A percentile compares a stretch with the other conserved stretches of the same genome.
Evolutionary conservation across 306 rosid species (phyloP).

Genomic region (Casuarina equisetifolia): DNA sequence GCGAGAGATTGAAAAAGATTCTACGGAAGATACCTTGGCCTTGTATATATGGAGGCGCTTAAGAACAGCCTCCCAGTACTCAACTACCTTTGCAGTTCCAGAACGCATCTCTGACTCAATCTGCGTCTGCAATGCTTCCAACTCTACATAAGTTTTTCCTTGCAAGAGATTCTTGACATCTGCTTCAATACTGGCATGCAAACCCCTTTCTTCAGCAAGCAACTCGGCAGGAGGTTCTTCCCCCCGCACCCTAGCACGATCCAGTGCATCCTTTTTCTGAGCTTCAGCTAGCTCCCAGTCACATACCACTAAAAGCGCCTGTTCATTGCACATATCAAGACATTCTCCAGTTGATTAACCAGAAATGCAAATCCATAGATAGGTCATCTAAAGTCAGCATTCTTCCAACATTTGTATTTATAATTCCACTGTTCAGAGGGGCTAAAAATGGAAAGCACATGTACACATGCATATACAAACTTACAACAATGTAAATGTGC

Average conservation of each 20-base stretch:
- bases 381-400: slow-evolving; percentile 12
- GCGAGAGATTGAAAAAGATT: slow-evolving; percentile 16
- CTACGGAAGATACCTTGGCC: slow-evolving; percentile 74
- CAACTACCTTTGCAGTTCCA: slow-evolving; percentile 92
- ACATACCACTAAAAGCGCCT: slow-evolving; percentile 92
- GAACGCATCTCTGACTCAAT: slow-evolving; percentile 92
- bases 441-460: neutral
- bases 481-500: no score
- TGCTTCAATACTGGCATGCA: slow-evolving; percentile 84
- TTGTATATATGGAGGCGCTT: slow-evolving; percentile 84
- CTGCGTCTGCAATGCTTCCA: slow-evolving; percentile 68
- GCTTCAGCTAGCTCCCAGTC: slow-evolving; percentile 98
- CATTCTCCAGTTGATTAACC: slow-evolving; percentile 12
- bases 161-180: slow-evolving; percentile 74
- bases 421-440: slow-evolving; percentile 8
- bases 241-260: slow-evolving; percentile 98
- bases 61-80: slow-evolving; percentile 92
- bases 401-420: slow-evolving; percentile 5
- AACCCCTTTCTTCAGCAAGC: slow-evolving; percentile 98
- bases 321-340: slow-evolving; percentile 29
- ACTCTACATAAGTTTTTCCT: slow-evolving; percentile 68
- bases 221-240: slow-evolving; percentile 93
- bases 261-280: slow-evolving; percentile 82
- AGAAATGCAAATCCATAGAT: slow-evolving; percentile 11
- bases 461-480: no score